Evolutionary conservation across 345 rosid genomes (phyloP).

Genomic region (Eutrema japonicum): DNA sequence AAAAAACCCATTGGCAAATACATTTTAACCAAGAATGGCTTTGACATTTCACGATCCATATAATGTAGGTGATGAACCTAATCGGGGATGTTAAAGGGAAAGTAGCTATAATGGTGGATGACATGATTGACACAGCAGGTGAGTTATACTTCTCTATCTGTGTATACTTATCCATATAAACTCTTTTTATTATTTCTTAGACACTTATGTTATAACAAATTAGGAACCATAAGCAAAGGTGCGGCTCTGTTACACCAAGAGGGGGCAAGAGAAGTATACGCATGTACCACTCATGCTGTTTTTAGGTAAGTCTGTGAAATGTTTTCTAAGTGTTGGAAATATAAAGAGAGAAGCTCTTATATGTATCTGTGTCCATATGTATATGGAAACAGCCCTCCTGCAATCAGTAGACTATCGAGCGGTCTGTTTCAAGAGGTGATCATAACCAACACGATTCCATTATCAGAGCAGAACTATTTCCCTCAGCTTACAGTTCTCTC

Average conservation of each 20-base stretch:
- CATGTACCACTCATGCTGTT: constrained; percentile 94
- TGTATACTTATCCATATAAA: constrained; percentile 8
- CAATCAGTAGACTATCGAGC: constrained; percentile 87
- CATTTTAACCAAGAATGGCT: neutral
- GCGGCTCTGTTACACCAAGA: constrained; percentile 96
- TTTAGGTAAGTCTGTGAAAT: constrained; percentile 62
- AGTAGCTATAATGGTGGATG: constrained; percentile 97
- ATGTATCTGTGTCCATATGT: constrained; percentile 18
- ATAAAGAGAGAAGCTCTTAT: constrained; percentile 9
- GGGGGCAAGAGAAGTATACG: constrained; percentile 97
- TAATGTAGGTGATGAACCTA: constrained; percentile 89
- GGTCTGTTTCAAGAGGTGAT: constrained; percentile 97
- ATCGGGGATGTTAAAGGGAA: constrained; percentile 97
- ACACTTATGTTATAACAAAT: constrained; percentile 12
- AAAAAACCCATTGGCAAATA: constrained; percentile 11
- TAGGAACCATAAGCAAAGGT: constrained; percentile 95
- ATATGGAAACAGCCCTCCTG: constrained; percentile 75
- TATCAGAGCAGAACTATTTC: constrained; percentile 81
- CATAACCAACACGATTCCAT: constrained; percentile 91
- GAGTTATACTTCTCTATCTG: constrained; percentile 32
- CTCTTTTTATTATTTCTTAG: neutral
- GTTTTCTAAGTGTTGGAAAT: constrained; percentile 1
- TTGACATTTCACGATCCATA: constrained; percentile 13
- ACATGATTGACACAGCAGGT: constrained; percentile 99
- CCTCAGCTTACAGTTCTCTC: constrained; percentile 92